phyloP scores from a whole-genome alignment of 106 monocot genomes.

The Chionographis japonica region DNA sequence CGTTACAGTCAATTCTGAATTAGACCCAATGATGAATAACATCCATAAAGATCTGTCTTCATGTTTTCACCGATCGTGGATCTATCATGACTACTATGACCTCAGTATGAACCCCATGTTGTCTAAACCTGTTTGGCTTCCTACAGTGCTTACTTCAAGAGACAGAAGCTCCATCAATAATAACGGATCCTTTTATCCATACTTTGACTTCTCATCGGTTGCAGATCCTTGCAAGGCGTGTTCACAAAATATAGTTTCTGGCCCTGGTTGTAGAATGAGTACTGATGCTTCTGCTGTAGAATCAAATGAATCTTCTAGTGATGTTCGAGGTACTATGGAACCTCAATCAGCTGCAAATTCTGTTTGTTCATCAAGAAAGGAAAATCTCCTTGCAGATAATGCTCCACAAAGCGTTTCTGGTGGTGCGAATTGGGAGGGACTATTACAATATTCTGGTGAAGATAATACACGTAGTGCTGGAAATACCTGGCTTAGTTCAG shows the following conservation, averaged over 20 bases:
- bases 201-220: slow-evolving; percentile 69
- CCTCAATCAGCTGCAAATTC: slow-evolving; percentile 8
- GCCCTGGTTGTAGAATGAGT: slow-evolving; percentile 2
- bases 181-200: slow-evolving; percentile 15
- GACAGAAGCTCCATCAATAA: slow-evolving; percentile 18
- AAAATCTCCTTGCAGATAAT: slow-evolving; percentile 7
- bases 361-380: slow-evolving; percentile 26
- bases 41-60: slow-evolving; percentile 1
- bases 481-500: slow-evolving; percentile 12
- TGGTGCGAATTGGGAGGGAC: slow-evolving; percentile 58
- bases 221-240: slow-evolving; percentile 44
- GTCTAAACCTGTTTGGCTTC: slow-evolving; percentile 33
- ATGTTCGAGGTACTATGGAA: slow-evolving; percentile 12
- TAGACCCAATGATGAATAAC: slow-evolving; percentile 11
- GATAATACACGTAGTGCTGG: slow-evolving; percentile 3
- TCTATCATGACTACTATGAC: slow-evolving; percentile 26
- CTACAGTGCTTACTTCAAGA: slow-evolving; percentile 16
- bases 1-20: slow-evolving; percentile 16
- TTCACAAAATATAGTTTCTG: slow-evolving; percentile 16
- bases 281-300: background rate
- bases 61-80: slow-evolving; percentile 12
- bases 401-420: slow-evolving; percentile 30
- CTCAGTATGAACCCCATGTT: slow-evolving; percentile 60
- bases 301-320: slow-evolving; percentile 7
- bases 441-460: slow-evolving; percentile 34